A percentile compares a stretch with the other conserved stretches of the same genome.
Evolutionary conservation across 495 filamentous ascomycete species (phyloP).

Genomic region (Letharia columbiana): DNA sequence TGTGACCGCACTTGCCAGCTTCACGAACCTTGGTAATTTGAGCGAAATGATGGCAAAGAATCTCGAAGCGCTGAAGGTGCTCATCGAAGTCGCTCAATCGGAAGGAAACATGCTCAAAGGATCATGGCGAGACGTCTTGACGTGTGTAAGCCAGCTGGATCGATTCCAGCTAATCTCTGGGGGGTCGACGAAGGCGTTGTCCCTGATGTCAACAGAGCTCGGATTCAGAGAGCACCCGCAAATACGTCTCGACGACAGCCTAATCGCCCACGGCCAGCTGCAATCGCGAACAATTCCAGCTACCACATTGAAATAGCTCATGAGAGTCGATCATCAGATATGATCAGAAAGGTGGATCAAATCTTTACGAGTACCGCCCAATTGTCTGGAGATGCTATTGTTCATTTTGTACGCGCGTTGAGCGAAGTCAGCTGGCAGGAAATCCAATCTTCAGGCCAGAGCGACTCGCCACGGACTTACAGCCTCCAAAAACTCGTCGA

Average conservation of each 20-base stretch:
- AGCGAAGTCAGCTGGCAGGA: conserved; percentile 99
- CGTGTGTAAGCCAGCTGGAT: conserved; percentile 93
- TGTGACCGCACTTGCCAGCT: conserved; percentile 84
- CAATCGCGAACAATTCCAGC: conserved; percentile 52
- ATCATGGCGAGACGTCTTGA: conserved; percentile 92
- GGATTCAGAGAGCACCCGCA: conserved; percentile 48
- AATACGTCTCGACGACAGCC: conserved; percentile 51
- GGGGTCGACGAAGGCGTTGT: conserved; percentile 83
- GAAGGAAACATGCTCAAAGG: conserved; percentile 82
- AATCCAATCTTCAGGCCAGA: conserved; percentile 92
- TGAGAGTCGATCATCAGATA: conserved; percentile 83
- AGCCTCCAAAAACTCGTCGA: conserved; percentile 97
- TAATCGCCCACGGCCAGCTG: conserved; percentile 54
- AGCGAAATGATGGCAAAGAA: conserved; percentile 96
- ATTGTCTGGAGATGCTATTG: conserved; percentile 87
- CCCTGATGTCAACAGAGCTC: conserved; percentile 83
- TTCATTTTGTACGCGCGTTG: conserved; percentile 89
- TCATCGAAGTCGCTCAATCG: conserved; percentile 83
- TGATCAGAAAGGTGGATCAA: conserved; percentile 83
- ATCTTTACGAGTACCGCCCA: conserved; percentile 96
- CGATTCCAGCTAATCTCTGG: conserved; percentile 89
- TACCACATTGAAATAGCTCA: conserved; percentile 83
- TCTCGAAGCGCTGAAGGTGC: conserved; percentile 79
- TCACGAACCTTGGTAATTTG: conserved; percentile 90
- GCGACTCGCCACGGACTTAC: conserved; percentile 88